Evolutionary conservation across 192 early-diverging fungal species (phyloP).

Genomic region (Cladochytrium replicatum): DNA sequence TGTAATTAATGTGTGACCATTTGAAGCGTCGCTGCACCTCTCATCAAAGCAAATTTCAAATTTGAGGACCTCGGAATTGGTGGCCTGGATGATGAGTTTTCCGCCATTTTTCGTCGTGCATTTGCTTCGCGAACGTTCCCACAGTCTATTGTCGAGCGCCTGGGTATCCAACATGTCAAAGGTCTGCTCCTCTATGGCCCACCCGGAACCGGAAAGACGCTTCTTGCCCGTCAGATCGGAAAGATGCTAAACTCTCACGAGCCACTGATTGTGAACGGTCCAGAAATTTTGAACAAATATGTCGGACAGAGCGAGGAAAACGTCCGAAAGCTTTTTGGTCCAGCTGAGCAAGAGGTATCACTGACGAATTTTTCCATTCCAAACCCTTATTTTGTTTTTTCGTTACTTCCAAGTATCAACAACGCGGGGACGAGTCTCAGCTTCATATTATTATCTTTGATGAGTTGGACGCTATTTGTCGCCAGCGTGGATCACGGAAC

Average conservation of each 20-base stretch:
- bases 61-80: slow-evolving; percentile 98
- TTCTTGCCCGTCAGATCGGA: slow-evolving; percentile 97
- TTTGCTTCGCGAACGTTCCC: slow-evolving; percentile 97
- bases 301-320: slow-evolving; percentile 97
- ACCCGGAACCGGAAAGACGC: slow-evolving; percentile 91
- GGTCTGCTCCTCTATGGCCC: slow-evolving; percentile 66
- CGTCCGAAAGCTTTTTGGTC: slow-evolving; percentile 89
- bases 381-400: slow-evolving; percentile 2
- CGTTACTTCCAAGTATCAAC: slow-evolving; percentile 54
- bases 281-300: slow-evolving; percentile 92
- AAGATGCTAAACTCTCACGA: slow-evolving; percentile 96
- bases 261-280: slow-evolving; percentile 91
- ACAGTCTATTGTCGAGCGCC: slow-evolving; percentile 78
- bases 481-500: slow-evolving; percentile 85
- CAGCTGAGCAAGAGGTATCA: slow-evolving; percentile 82
- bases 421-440: slow-evolving; percentile 76
- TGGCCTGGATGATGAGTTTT: slow-evolving; percentile 90
- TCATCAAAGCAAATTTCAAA: slow-evolving; percentile 91
- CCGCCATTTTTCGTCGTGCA: slow-evolving; percentile 88
- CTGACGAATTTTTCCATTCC: too few species aligned
- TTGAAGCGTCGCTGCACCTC: slow-evolving; percentile 45
- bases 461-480: slow-evolving; percentile 98
- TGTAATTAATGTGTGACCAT: not conserved
- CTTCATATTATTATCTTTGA: slow-evolving; percentile 99
- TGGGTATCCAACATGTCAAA: slow-evolving; percentile 98